phyloP scores from a whole-genome alignment of 805 yeast genomes.

The Isabelozyma rhagii region DNA sequence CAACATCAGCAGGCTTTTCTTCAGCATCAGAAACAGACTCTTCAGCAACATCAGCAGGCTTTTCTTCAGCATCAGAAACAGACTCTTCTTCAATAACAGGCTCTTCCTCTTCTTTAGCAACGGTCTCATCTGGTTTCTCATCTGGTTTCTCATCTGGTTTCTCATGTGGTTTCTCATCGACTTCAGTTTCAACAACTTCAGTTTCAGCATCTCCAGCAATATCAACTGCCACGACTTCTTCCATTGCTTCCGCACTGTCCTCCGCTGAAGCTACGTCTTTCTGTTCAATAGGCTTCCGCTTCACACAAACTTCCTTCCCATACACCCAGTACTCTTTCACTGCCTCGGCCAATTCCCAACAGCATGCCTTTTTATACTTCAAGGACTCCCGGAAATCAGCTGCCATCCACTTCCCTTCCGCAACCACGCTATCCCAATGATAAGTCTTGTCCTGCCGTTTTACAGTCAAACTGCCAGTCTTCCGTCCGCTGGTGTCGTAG shows the following conservation, averaged over 20 bases:
- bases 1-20: not conserved
- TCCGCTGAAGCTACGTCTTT: slow-evolving; percentile 2
- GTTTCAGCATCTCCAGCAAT: slow-evolving; percentile 3
- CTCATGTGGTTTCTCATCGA: not conserved
- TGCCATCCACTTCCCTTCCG: slow-evolving; percentile 84
- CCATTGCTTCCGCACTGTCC: slow-evolving; percentile 1
- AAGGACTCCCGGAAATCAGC: slow-evolving; percentile 69
- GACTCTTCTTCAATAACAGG: too few species aligned
- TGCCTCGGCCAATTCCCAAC: slow-evolving; percentile 67
- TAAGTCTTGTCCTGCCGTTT: slow-evolving; percentile 32
- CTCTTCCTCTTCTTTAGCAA: too few species aligned
- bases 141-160: not conserved
- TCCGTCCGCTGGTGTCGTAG: slow-evolving; percentile 8
- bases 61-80: not conserved
- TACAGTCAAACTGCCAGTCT: not conserved
- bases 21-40: not conserved
- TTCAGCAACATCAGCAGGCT: not conserved
- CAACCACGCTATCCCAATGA: slow-evolving; percentile 71
- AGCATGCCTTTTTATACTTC: slow-evolving; percentile 67
- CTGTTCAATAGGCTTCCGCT: slow-evolving; percentile 41
- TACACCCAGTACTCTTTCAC: slow-evolving; percentile 73
- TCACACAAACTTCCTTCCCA: slow-evolving; percentile 66
- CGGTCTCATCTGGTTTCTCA: too few species aligned
- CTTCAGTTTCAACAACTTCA: not conserved
- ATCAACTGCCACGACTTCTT: not conserved